Conservation (phyloP, 2,329 filamentous ascomycete genomes). For the Mariannaea sp. region DNA sequence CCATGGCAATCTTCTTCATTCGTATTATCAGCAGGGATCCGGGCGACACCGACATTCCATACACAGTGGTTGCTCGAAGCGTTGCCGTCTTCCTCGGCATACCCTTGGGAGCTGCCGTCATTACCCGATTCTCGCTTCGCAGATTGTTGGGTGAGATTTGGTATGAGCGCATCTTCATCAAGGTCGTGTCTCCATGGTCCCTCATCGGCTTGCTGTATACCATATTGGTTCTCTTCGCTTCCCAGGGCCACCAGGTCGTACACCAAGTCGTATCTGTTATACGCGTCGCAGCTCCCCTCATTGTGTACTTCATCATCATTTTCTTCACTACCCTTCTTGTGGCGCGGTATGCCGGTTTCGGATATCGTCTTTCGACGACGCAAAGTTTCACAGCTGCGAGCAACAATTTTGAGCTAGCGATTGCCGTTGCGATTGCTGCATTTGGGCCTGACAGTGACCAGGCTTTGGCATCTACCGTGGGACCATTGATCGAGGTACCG, state of each 20-base stretch:
- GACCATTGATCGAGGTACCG: conserved; percentile 85
- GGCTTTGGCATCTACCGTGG: conserved; percentile 81
- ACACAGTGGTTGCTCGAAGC: conserved; percentile 73
- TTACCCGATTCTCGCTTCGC: conserved; percentile 70
- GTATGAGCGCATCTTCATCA: conserved; percentile 74
- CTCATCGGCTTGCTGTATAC: conserved; percentile 86
- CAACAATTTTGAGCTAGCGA: conserved; percentile 92
- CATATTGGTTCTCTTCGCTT: conserved; percentile 83
- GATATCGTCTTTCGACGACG: conserved; percentile 71
- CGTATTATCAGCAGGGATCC: conserved; percentile 63
- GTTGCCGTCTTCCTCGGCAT: conserved; percentile 87
- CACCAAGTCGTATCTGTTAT: conserved; percentile 84
- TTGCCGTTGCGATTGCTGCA: conserved; percentile 82
- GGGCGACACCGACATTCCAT: conserved; percentile 51
- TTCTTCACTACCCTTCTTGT: conserved; percentile 72
- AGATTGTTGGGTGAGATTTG: conserved; percentile 57
- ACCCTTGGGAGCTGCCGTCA: conserved; percentile 77
- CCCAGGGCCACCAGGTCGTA: conserved; percentile 76
- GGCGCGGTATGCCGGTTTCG: conserved; percentile 70
- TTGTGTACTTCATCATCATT: conserved; percentile 79
- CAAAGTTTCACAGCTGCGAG: conserved; percentile 90
- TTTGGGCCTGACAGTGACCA: conserved; percentile 80
- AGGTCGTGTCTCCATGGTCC: conserved; percentile 71
- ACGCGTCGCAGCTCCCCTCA: conserved; percentile 76
- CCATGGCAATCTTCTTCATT: conserved; percentile 71